Evolutionary conservation across 805 yeast genomes (phyloP).

Genomic region (Teunomyces atbi): DNA sequence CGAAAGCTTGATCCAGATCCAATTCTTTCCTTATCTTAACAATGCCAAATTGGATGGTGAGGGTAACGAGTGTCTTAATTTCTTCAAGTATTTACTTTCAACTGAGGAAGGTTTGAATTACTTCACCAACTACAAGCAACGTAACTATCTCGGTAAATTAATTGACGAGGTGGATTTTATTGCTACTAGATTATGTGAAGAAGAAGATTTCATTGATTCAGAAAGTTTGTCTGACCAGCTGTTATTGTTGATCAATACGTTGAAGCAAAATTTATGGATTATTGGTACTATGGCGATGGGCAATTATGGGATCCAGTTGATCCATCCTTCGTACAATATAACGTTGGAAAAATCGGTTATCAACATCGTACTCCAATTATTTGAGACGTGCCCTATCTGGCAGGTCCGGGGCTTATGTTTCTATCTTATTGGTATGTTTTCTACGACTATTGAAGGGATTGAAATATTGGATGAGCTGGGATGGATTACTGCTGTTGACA

Average conservation of each 20-base stretch:
- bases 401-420: conserved; percentile 75
- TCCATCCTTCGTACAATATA: conserved; percentile 30
- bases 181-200: conserved; percentile 14
- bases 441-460: conserved; percentile 72
- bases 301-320: conserved; percentile 56
- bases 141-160: conserved; percentile 44
- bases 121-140: conserved; percentile 41
- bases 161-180: conserved; percentile 16
- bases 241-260: conserved; percentile 18
- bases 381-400: conserved; percentile 39
- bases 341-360: conserved; percentile 23
- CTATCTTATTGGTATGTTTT: conserved; percentile 70
- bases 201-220: conserved; percentile 16
- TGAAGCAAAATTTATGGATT: conserved; percentile 85
- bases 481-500: conserved; percentile 46
- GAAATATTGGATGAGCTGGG: conserved; percentile 80
- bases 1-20: conserved; percentile 36
- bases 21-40: conserved; percentile 2
- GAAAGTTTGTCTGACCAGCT: conserved; percentile 24
- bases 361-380: conserved; percentile 47
- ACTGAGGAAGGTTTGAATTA: conserved; percentile 77
- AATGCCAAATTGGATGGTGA: neutral
- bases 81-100: conserved; percentile 75
- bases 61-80: conserved; percentile 37
- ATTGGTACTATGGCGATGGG: conserved; percentile 80